Percentiles rank a stretch among this genome's conserved stretches.
Conservation (phyloP, 176 grass and related monocot genomes). For the Oropetium thomaeum region DNA sequence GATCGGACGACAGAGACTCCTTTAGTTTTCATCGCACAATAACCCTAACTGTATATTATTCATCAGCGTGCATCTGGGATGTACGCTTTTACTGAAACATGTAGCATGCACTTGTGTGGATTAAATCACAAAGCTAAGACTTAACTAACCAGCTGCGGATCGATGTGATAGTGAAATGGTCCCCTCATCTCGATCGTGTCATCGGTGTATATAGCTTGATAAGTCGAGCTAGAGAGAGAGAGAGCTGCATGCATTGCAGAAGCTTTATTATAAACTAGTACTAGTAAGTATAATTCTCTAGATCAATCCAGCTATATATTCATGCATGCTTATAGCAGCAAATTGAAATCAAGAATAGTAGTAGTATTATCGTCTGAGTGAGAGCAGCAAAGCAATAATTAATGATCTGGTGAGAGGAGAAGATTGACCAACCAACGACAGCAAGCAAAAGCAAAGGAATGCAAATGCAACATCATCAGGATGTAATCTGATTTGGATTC, state of each 20-base stretch:
- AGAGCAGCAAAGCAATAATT: too few relatives aligned
- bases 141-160: not conserved
- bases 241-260: too few relatives aligned
- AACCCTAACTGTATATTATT: not conserved
- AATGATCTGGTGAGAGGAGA: not conserved
- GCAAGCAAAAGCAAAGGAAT: too few relatives aligned
- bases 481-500: not conserved
- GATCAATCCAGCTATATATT: not conserved
- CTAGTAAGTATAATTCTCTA: not conserved
- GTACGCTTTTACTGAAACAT: not conserved
- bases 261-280: not conserved
- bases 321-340: not conserved
- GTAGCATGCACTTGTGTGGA: not conserved
- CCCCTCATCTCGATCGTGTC: too few relatives aligned
- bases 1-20: not conserved
- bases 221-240: too few relatives aligned
- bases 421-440: not conserved
- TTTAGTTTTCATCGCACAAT: not conserved
- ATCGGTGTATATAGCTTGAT: too few relatives aligned
- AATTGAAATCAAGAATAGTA: too few relatives aligned
- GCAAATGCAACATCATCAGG: too few relatives aligned
- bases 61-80: too few relatives aligned
- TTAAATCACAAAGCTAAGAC: constrained; percentile 6
- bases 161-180: not conserved
- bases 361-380: too few relatives aligned